Evolutionary conservation across 1,284 basidiomycete genomes (phyloP).

Genomic region (Macrocystidia cucumis): DNA sequence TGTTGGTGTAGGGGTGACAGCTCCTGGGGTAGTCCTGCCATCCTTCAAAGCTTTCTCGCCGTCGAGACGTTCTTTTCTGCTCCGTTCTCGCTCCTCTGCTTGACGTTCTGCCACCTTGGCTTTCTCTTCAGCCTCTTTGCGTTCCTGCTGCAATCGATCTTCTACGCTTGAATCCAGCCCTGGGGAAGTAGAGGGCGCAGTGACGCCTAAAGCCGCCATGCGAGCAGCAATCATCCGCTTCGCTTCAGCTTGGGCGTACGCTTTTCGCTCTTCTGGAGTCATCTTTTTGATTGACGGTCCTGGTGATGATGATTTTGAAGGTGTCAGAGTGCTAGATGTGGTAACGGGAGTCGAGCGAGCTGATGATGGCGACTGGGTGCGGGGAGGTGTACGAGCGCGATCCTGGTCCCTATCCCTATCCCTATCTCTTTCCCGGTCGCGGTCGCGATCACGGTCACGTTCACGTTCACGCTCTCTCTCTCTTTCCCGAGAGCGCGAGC

Average conservation of each 20-base stretch:
- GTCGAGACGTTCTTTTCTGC: conserved; percentile 62
- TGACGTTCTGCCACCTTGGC: conserved; percentile 67
- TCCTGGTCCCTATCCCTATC: conserved; percentile 21
- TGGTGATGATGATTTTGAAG: conserved; percentile 35
- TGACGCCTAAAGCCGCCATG: conserved; percentile 79
- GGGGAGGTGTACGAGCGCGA: conserved; percentile 40
- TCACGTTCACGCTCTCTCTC: conserved; percentile 12
- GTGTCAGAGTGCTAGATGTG: conserved; percentile 38
- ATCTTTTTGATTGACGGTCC: conserved; percentile 54
- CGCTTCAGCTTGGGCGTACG: conserved; percentile 78
- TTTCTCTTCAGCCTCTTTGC: conserved; percentile 81
- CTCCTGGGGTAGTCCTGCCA: conserved; percentile 23
- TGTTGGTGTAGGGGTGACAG: conserved; percentile 24
- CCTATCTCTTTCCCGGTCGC: conserved; percentile 12
- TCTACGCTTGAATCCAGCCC: conserved; percentile 73
- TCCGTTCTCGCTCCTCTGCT: conserved; percentile 67
- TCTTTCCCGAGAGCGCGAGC: conserved; percentile 14
- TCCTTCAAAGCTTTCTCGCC: conserved; percentile 56
- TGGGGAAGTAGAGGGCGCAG: conserved; percentile 39
- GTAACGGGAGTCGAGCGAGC: conserved; percentile 37
- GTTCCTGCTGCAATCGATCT: conserved; percentile 77
- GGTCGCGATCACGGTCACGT: too few relatives aligned
- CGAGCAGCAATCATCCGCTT: conserved; percentile 82
- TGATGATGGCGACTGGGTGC: conserved; percentile 36
- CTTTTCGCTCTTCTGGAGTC: conserved; percentile 80